phyloP scores from a whole-genome alignment of 1,139 yeast species.

The Diutina neorugosa region DNA sequence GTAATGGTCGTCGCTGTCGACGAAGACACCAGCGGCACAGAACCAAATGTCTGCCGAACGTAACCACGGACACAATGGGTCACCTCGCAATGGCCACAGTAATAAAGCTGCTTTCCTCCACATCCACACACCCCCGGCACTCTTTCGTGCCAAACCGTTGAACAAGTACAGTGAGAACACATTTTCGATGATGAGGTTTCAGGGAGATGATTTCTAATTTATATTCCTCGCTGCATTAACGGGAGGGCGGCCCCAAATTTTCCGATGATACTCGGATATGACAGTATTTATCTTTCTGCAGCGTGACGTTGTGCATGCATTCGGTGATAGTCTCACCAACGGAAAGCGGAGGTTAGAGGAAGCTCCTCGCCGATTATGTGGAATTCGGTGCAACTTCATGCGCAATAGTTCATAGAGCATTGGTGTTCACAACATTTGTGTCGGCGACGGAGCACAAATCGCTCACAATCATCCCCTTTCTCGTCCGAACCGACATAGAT shows the following conservation, averaged over 20 bases:
- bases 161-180: not conserved
- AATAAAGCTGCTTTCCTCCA: not conserved
- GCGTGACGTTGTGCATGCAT: not conserved
- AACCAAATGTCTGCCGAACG: not conserved
- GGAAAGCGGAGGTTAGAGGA: not conserved
- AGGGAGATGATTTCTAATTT: not conserved
- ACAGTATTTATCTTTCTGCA: not conserved
- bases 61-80: not conserved
- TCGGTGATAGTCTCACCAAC: not conserved
- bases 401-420: too few species aligned
- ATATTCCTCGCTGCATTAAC: not conserved
- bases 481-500: not conserved
- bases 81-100: not conserved
- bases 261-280: not conserved
- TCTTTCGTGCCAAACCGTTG: not conserved
- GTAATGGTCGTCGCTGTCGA: not conserved
- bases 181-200: not conserved
- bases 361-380: too few species aligned
- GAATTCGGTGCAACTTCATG: too few species aligned
- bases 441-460: too few species aligned
- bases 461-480: too few species aligned
- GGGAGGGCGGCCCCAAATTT: not conserved
- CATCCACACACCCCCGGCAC: not conserved
- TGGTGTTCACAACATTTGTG: too few species aligned
- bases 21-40: not conserved